These are phyloP conservation scores for Citrus inodora DNA, from an alignment of 345 rosid species.

Conservation along the genomic window DNA sequence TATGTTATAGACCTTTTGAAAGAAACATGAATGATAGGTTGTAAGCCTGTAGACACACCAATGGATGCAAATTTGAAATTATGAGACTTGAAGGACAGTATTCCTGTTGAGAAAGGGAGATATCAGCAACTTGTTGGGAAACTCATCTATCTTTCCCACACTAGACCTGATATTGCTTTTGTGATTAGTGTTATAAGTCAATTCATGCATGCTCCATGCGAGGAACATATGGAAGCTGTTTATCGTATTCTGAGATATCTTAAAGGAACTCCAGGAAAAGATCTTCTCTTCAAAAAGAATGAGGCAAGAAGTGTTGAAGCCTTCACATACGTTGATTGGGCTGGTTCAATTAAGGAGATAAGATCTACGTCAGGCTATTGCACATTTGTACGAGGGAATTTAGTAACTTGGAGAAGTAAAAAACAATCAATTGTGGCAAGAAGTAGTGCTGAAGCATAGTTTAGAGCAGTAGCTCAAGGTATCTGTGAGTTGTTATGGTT, in stretches of 20 bases:
- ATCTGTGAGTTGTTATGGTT: not conserved
- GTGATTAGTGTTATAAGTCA: not conserved
- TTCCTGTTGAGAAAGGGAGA: not conserved
- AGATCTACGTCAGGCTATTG: not conserved
- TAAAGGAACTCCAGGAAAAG: not conserved
- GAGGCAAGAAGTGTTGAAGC: not conserved
- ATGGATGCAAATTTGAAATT: not conserved
- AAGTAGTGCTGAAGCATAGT: not conserved
- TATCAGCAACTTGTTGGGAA: not conserved
- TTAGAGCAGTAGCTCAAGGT: not conserved
- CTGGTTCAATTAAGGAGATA: not conserved
- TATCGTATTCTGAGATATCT: not conserved
- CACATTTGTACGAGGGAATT: not conserved
- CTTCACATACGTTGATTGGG: not conserved
- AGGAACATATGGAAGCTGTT: not conserved
- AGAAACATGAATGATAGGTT: not conserved
- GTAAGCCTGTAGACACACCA: not conserved
- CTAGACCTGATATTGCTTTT: not conserved
- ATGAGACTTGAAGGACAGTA: not conserved
- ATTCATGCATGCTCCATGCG: not conserved
- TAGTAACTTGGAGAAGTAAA: not conserved
- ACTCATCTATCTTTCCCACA: not conserved
- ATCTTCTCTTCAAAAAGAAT: not conserved
- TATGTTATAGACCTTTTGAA: not conserved
- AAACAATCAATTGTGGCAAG: not conserved